Evolutionary conservation across 2,329 filamentous ascomycete genomes (phyloP), one percentile per base, ranked within the genome.

Genomic region (Phyllosticta capitalensis): DNA sequence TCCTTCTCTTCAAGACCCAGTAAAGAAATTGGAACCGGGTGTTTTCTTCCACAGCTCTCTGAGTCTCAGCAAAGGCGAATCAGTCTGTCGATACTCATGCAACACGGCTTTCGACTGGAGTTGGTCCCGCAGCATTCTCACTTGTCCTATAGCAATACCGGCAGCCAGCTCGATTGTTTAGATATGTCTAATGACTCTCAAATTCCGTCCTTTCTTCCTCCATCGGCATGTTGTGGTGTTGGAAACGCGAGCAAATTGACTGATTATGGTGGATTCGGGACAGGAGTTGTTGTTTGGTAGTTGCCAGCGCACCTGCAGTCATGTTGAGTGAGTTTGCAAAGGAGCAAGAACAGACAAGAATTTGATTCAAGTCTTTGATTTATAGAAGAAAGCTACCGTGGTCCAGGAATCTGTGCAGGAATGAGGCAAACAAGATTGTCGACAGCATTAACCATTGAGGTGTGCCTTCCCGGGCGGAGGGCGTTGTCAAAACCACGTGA

Each of bases 1-100:
- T 99, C 72, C 83, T 99, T 60, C 86, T 99, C 57, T 99, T 97
- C 85, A 99, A 99, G 83, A 99, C 94, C 49, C 92, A 96, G 84
- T 97, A 72, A n/a, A 38, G 9, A 14, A 45, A 2, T n/a, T 45
- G 38, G 17, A 45, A n/a, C 17, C 38, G 38, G n/a, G 38, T 6
- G 7, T n/a, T 45, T n/a, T 45, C 7, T 45, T n/a, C n/a, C 38
- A 45, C 38, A n/a, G 38, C 38, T 45, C 14, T n/a, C n/a, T 45
- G 38, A n/a, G n/a, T 14, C 30, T 45, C 14, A 45, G 38, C 38
- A n/a, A 45, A 45, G 24, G 38, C 38, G 38, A 45, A 45, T 45
- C 17, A 45, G 17, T n/a, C 6, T 45, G 38, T n/a, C 38, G 6
- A 7, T 45, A n/a, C 38, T 45, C 17, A n/a, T 45, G 38, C 38